Conservation (phyloP, 2,329 filamentous ascomycete genomes). For the Diplodia mutila region DNA sequence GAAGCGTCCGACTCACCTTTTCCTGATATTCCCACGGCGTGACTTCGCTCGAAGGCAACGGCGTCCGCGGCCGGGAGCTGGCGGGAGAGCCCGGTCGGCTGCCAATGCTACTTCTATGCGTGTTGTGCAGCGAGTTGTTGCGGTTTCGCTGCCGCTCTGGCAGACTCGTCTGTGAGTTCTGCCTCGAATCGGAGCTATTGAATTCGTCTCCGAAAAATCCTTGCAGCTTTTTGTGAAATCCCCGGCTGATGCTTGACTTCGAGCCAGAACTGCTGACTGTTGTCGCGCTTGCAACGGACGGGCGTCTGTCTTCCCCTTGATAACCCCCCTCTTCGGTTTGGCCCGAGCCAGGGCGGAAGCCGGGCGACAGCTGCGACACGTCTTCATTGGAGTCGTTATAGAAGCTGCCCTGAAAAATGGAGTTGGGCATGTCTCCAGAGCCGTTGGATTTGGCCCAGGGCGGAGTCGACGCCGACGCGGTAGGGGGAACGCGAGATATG, state of each 20-base stretch:
- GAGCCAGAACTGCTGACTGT: conserved; percentile 87
- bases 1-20: conserved; percentile 56
- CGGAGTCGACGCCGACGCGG: conserved; percentile 57
- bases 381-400: conserved; percentile 78
- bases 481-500: conserved; percentile 61
- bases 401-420: conserved; percentile 59
- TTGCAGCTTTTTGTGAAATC: conserved; percentile 78
- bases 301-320: conserved; percentile 71
- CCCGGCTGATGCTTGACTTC: conserved; percentile 69
- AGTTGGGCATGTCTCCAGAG: conserved; percentile 46
- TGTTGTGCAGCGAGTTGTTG: conserved; percentile 79
- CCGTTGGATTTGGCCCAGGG: conserved; percentile 55
- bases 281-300: conserved; percentile 85
- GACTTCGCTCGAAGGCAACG: conserved; percentile 85
- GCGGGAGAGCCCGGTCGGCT: conserved; percentile 70
- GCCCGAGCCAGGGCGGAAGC: conserved; percentile 63
- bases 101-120: conserved; percentile 53
- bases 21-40: conserved; percentile 98
- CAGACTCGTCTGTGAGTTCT: conserved; percentile 74
- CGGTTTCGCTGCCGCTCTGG: conserved; percentile 64
- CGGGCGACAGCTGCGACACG: conserved; percentile 69
- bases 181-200: conserved; percentile 62
- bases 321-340: conserved; percentile 52
- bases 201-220: conserved; percentile 94
- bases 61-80: conserved; percentile 79